Percentiles rank a stretch among this genome's conserved stretches.
These are phyloP conservation scores for Haplosporangium gracile DNA, from an alignment of 192 early-diverging fungal species.

Conservation along the genomic window DNA sequence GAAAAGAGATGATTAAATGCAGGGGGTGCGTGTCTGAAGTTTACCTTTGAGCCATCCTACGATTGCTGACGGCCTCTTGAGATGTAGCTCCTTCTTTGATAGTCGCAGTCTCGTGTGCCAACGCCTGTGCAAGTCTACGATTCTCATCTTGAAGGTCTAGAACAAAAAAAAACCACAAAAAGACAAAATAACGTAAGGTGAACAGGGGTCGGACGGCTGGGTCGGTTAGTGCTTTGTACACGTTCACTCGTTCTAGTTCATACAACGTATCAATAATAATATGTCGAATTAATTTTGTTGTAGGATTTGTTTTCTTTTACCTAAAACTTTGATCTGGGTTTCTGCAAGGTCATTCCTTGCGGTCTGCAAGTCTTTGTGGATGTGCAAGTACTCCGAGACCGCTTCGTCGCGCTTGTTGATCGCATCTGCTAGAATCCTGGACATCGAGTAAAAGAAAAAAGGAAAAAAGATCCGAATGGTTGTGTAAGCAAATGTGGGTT, in stretches of 20 bases:
- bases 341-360: constrained; percentile 16
- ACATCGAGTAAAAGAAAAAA: neutral
- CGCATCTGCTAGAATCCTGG: constrained; percentile 12
- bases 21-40: neutral
- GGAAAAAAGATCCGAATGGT: neutral
- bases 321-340: constrained; percentile 16
- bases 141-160: constrained; percentile 50
- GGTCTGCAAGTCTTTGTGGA: constrained; percentile 29
- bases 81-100: constrained; percentile 13
- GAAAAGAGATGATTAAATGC: neutral
- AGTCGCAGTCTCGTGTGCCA: constrained; percentile 18
- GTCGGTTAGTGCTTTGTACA: no score
- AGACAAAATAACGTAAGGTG: neutral
- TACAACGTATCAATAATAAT: neutral
- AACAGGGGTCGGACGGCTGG: neutral
- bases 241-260: neutral
- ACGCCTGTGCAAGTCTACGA: constrained; percentile 7
- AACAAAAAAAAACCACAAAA: neutral
- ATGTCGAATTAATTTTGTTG: neutral
- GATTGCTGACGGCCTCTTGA: constrained; percentile 15
- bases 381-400: constrained; percentile 33
- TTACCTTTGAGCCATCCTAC: constrained; percentile 17
- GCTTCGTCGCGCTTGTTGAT: constrained; percentile 37
- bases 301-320: constrained; percentile 1
- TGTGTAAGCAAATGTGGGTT: neutral